Base-by-base conservation (phyloP, 2,329 filamentous ascomycete species). In the Leptosphaerulina australis region DNA sequence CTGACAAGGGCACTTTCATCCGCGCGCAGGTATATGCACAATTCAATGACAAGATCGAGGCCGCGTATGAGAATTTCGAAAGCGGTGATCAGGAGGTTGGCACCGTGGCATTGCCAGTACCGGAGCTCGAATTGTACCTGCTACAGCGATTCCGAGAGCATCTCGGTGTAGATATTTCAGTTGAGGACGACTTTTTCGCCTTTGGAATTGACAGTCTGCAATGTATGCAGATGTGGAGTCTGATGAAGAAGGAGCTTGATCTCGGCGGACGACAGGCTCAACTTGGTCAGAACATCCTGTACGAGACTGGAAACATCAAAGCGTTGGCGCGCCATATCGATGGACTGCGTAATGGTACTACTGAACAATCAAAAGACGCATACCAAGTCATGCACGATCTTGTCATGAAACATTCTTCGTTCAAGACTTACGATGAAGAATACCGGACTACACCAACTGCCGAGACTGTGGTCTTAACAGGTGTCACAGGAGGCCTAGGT, bases 401-500 rank as follows among this genome's bases (percentile, higher is more conserved):
- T n/a, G 75, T 83, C 39, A 57, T 68, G 7, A 76, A 74, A 48
- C 78, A 79, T 62, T 75, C 74, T 0, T 51, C 50, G 4, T 77
- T 80, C 51, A 47, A 60, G 5, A 38, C 29, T 2, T 54, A 52
- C 24, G 18, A 31, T 8, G 44, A 50, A 28, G 18, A 34, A 3
- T 38, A 41, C 14, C 36, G 41, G 11, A 31, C 33, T 11, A 17
- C 36, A 28, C 36, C 48, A 4, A 33, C 30, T 10, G 33, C 31
- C 2, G 48, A 51, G 21, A 51, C 48, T 4, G 37, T 46, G 66
- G 68, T 85, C 1, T 66, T 88, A 3, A 88, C 86, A 0, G 86
- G 86, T 1, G 80, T 81, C 0, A 88, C 86, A 0, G 86, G 86
- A 1, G 85, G 84, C 1, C 74, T 88, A 0, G 86, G 86, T 1